Base-by-base conservation (phyloP, 2,329 filamentous ascomycete species). In the Pyrenochaeta sp. region DNA sequence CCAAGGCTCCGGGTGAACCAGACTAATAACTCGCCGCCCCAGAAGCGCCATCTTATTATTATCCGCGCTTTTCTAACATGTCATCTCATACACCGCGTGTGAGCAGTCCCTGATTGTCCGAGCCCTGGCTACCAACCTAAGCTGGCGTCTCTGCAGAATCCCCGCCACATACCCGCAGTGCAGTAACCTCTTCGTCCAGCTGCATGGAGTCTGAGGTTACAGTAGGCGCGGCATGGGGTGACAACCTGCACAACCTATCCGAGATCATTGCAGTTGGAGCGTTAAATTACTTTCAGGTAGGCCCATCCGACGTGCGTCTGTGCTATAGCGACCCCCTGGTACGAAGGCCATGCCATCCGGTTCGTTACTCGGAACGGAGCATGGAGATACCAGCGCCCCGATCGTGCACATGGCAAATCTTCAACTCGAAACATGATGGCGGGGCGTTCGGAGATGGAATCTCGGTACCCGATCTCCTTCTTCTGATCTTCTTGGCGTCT, bases 401-500 rank as follows among this genome's bases (percentile, higher is more conserved):
- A 20, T 21, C 9, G 4, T 18, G 4, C 9, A 21, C 13, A 21
- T 20, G 9, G 2, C 30, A 7, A n/a, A 15, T 14, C n/a, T 21
- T 14, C 17, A 13, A 22, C 18, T 15, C 31, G 10, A 34, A 34
- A 34, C 18, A 13, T 22, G n/a, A 11, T 23, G 19, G 31, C 22
- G 18, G 19, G n/a, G 9, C 22, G 21, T 3, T 20, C 19, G 19
- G 19, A n/a, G 13, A 14, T 22, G 19, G 24, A n/a, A 18, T 23
- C 21, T 34, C 31, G 31, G 31, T 21, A 8, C n/a, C 31, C 31
- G 31, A 34, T 22, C 7, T 7, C 31, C 31, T 22, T 19, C n/a
- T 20, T 13, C 31, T 23, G 19, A 22, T 11, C 11, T 22, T 11
- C 15, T 15, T 13, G 22, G 19, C 31, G 19, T 11, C 9, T 4